Evolutionary conservation across 1,139 yeast species (phyloP), one percentile per base, ranked within the genome.

Genomic region (Suhomyces bribrorum): DNA sequence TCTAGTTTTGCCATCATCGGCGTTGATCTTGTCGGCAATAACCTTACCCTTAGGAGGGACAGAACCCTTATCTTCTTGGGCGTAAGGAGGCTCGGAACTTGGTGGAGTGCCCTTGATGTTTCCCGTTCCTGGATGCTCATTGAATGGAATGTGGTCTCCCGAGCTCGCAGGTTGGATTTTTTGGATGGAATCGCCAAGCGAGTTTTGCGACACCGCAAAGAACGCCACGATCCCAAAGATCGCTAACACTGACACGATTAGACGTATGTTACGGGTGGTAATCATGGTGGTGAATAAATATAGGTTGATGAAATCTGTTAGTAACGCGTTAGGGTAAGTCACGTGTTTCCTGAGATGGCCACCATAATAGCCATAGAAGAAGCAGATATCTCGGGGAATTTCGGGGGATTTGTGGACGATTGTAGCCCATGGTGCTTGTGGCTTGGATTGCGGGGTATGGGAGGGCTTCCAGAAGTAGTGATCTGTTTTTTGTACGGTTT

Each of bases 31-130:
- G 36, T 59, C 66, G 14, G 66, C 66, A 11, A 47, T 40, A 12
- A 54, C 48, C 47, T 55, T 54, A 5, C 57, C 52, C 36, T 47
- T 45, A 24, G 34, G 40, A 5, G 25, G 14, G n/a, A 36, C 36
- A 11, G 29, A 29, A n/a, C 32, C 29, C 24, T 37, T 36, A 7
- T 38, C 47, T 3, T 40, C 48, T 18, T 49, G 44, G 24, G 59
- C 41, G 47, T 66, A 69, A 9, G 75, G 75, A 6, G 73, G 67
- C 40, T 61, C 61, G 7, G 58, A 49, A 3, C 72, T 71, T 31
- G 54, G 51, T 41, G 64, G 61, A 26, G 66, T 62, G 7, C 5
- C 68, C 71, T 46, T 63, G 66, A 73, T 64, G 43, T 65, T 64
- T 28, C 46, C 50, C 2, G 48, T 36, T 29, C 60, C 67, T 17